Evolutionary conservation across 768 basidiomycete species (phyloP), one percentile per base, ranked within the genome.

Genomic region (Tricholoma hemisulphureum): DNA sequence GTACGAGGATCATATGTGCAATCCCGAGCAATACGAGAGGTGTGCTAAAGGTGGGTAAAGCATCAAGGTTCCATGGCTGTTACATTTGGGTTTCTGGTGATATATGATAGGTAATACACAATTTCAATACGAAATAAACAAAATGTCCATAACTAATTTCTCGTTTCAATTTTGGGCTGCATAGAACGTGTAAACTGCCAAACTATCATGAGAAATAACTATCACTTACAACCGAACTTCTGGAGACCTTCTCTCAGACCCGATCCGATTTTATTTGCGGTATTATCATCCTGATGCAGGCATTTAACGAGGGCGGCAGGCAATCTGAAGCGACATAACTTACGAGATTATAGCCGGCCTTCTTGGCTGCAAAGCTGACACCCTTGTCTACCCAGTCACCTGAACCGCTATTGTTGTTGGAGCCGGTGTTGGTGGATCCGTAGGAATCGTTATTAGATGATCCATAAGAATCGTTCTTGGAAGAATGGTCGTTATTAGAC

Each of bases 281-380:
- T 81, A 5, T 51, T 2, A 8, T 74, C 65, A 53, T 75, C 71
- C 78, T 79, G 57, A 4, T 45, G 41, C 29, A 16, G 28, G 3
- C n/a, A 8, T 31, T 20, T 21, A 48, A 13, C 29, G 23, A n/a
- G n/a, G 24, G 28, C 16, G 21, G 4, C n/a, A 45, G 7, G 13
- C 5, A 24, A 34, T 9, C 13, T 4, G 29, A 34, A 24, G 10
- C 29, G 14, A 61, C 49, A 16, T 11, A 39, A 72, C 80, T 50
- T 56, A 83, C 81, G 14, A 83, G 6, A 58, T 80, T 74, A 61
- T 70, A 75, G 0, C 82, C 82, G 26, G 74, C 75, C 64, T 77
- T 73, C 56, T 69, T 55, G 6, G 80, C 76, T 24, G 64, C 73
- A 18, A 51, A 58, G 56, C 69, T 67, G 52, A 83, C 67, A 43